Percentiles rank a stretch among this genome's conserved stretches.
Conservation (phyloP, 192 early-diverging fungal genomes). For the Podochytrium sp. region DNA sequence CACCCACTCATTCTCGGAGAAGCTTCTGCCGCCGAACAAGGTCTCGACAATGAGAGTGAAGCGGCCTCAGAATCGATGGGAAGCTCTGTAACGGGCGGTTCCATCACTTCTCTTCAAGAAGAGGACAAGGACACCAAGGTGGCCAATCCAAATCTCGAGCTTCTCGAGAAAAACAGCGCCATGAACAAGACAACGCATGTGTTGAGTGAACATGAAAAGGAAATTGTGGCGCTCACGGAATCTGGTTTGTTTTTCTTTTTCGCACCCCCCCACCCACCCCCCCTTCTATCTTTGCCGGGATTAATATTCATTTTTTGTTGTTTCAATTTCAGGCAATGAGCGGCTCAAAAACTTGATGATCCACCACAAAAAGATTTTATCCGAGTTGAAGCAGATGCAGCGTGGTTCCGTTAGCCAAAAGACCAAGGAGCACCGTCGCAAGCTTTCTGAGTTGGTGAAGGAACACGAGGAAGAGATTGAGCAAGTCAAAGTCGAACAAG, state of each 20-base stretch:
- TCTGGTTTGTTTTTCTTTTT: constrained; percentile 1
- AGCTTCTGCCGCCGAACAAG: not conserved
- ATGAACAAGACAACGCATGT: constrained; percentile 14
- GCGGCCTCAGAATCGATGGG: not conserved
- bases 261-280: not conserved
- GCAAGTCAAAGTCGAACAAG: constrained; percentile 31
- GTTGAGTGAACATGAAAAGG: constrained; percentile 7
- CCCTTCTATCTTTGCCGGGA: not conserved
- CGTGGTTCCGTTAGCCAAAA: not conserved
- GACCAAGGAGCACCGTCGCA: constrained; percentile 26
- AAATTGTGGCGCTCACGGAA: not conserved
- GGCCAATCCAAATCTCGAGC: not conserved
- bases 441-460: constrained; percentile 27
- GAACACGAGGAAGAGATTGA: constrained; percentile 38
- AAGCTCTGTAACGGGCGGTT: not conserved
- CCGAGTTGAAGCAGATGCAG: constrained; percentile 28
- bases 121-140: not conserved
- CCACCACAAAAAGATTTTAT: constrained; percentile 27
- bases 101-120: not conserved
- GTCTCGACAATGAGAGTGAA: not conserved
- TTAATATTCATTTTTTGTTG: not conserved
- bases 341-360: constrained; percentile 9
- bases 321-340: constrained; percentile 18
- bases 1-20: constrained; percentile 28
- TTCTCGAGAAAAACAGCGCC: constrained; percentile 5